Conservation (phyloP, 106 monocot species). For the Gastrodia elata region DNA sequence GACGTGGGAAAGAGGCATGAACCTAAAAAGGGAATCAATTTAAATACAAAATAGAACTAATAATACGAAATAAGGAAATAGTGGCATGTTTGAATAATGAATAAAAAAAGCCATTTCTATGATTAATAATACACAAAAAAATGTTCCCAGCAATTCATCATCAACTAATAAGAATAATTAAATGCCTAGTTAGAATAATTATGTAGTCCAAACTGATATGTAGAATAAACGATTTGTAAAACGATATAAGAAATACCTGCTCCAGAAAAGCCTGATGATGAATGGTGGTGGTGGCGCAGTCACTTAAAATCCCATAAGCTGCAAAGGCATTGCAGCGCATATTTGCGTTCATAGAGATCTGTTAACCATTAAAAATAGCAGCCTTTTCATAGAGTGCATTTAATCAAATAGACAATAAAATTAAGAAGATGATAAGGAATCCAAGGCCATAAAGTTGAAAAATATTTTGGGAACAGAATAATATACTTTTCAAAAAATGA, state of each 20-base stretch:
- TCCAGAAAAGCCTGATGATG: slow-evolving; percentile 81
- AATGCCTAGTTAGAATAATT: too few species aligned
- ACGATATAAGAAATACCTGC: slow-evolving; percentile 44
- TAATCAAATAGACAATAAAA: neutral
- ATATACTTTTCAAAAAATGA: too few species aligned
- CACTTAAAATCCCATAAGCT: slow-evolving; percentile 81
- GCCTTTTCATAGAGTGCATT: neutral
- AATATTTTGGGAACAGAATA: neutral
- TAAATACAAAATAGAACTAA: neutral
- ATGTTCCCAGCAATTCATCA: neutral
- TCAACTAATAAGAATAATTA: neutral
- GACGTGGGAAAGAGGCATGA: slow-evolving; percentile 70
- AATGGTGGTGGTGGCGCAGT: slow-evolving; percentile 40
- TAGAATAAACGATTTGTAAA: neutral
- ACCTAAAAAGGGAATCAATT: slow-evolving; percentile 27
- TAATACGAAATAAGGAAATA: neutral
- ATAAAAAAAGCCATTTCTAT: neutral
- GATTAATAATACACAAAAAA: neutral
- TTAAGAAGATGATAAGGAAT: neutral
- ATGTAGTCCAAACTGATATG: neutral
- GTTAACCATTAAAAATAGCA: neutral
- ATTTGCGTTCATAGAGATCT: slow-evolving; percentile 58
- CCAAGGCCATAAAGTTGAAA: neutral
- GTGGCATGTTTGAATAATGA: neutral
- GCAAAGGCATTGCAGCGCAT: slow-evolving; percentile 90